phyloP scores from a whole-genome alignment of 177 flowering plant species.

The Vitis hybrid region DNA sequence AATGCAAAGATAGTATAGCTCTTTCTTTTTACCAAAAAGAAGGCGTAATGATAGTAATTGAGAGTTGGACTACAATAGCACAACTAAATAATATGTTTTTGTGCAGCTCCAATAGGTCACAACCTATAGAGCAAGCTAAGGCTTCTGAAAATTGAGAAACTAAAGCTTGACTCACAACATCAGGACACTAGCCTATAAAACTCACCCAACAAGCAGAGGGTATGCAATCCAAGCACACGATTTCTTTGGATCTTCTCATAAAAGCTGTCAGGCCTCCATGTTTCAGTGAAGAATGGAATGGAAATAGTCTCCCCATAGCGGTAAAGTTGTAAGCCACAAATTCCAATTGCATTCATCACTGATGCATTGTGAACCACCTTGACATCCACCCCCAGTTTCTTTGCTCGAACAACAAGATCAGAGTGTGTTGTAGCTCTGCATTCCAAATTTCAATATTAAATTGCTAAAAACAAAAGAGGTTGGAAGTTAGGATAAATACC shows the following conservation, averaged over 20 bases:
- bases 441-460: constrained; percentile 3
- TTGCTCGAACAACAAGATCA: constrained; percentile 92
- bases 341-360: constrained; percentile 91
- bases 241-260: constrained; percentile 83
- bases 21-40: neutral
- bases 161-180: neutral
- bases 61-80: too few relatives aligned
- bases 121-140: neutral
- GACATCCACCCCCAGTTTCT: constrained; percentile 69
- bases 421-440: constrained; percentile 90
- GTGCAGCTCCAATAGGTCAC: neutral
- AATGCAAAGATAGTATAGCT: neutral
- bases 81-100: too few relatives aligned
- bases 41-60: neutral
- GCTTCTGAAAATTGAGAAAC: neutral
- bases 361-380: constrained; percentile 91
- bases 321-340: constrained; percentile 93
- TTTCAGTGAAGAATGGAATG: constrained; percentile 89
- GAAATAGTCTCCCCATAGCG: constrained; percentile 94
- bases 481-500: too few relatives aligned
- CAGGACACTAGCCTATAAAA: neutral
- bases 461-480: neutral
- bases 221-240: constrained; percentile 74
- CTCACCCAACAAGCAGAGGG: constrained; percentile 91
- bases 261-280: constrained; percentile 95